phyloP scores from a whole-genome alignment of 106 monocot genomes.

The Dendrobium huoshanense region DNA sequence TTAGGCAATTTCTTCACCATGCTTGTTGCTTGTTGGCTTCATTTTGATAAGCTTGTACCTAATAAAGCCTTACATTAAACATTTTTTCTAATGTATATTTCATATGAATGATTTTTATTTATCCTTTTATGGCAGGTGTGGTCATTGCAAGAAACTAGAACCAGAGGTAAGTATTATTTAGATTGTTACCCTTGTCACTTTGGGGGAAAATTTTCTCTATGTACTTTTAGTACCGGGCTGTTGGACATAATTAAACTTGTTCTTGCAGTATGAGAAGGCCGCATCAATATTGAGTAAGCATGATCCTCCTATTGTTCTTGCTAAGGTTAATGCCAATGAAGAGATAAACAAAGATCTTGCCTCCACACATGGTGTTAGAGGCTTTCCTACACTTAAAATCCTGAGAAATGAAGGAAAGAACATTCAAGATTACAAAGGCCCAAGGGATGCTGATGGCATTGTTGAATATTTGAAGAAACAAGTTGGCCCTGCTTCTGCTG shows the following conservation, averaged over 20 bases:
- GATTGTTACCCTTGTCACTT: background rate
- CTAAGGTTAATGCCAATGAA: slow-evolving; percentile 79
- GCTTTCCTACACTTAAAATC: slow-evolving; percentile 89
- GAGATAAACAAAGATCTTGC: slow-evolving; percentile 67
- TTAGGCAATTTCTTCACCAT: background rate
- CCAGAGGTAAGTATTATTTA: slow-evolving; percentile 64
- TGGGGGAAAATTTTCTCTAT: background rate
- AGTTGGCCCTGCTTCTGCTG: slow-evolving; percentile 68
- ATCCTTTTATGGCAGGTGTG: slow-evolving; percentile 59
- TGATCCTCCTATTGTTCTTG: slow-evolving; percentile 81
- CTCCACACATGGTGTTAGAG: slow-evolving; percentile 52
- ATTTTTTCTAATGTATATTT: background rate
- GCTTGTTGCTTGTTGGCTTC: background rate
- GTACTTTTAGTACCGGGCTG: background rate
- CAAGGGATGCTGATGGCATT: slow-evolving; percentile 82
- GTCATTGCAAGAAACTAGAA: slow-evolving; percentile 76
- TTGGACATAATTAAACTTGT: background rate
- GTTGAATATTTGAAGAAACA: slow-evolving; percentile 86
- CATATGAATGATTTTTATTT: background rate
- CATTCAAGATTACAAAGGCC: slow-evolving; percentile 88
- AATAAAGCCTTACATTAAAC: background rate
- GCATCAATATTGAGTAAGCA: slow-evolving; percentile 57
- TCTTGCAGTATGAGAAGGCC: slow-evolving; percentile 84
- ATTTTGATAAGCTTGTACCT: background rate
- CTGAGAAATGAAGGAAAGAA: slow-evolving; percentile 59